Base-by-base conservation (phyloP, 768 basidiomycete species). In the Termitomyces sp. region DNA sequence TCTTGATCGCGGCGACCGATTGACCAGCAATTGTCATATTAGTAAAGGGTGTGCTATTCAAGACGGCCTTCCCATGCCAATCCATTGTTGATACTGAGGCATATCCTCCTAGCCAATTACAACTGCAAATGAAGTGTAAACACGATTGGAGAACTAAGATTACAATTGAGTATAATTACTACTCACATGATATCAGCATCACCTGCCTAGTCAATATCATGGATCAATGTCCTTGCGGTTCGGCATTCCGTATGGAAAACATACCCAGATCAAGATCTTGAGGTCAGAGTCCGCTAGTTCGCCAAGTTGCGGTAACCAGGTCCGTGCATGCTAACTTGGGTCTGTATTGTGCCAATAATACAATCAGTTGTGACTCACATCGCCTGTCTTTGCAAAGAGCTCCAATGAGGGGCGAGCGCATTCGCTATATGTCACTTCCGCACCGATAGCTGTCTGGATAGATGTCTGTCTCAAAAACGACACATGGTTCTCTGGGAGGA, bases 401-500 rank as follows among this genome's bases (percentile, higher is more conserved):
- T 51, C 43, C 22, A 19, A 75, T 0, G 79, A 74, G 0, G 76
- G 61, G 55, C 75, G 52, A 0, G 81, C 58, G 47, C 85, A 87
- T 58, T 82, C 78, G 7, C 60, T 46, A 60, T 84, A 87, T 1
- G 57, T 61, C 10, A 64, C 44, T 37, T 80, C 69, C 0, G 84
- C 84, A 6, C 85, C 85, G 7, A 54, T 54, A 9, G 37, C 45
- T 12, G 6, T n/a, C 2, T 11, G 81, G 80, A 10, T 56, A 61
- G 22, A 63, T 0, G 71, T 38, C n/a, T 65, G 62, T 0, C 55
- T 60, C 19, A 85, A 67, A 58, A 79, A 83, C 10, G 70, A 67
- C 42, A 80, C 58, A 53, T 84, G 85, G 55, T 74, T 82, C 44
- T 81, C 75, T 0, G 84, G 79, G 5, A 85, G 84, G 66, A 85